Percentiles rank a stretch among this genome's conserved stretches.
These are phyloP conservation scores for Trichothecium roseum DNA, from an alignment of 2,329 filamentous ascomycete genomes.

Conservation along the genomic window DNA sequence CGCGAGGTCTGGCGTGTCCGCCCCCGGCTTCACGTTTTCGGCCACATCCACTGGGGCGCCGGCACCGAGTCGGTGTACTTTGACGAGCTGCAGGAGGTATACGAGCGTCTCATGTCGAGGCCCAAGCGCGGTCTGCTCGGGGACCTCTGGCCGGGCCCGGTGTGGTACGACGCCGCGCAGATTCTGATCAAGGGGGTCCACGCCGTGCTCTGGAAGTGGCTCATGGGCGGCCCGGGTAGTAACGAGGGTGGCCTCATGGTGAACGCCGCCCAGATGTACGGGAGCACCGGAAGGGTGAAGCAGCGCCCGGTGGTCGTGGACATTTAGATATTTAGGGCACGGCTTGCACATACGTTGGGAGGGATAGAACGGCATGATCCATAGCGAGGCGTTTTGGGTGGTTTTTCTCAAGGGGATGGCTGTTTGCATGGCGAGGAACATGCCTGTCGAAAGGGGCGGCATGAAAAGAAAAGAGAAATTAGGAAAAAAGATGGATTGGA, in stretches of 20 bases:
- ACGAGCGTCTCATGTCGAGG: conserved; percentile 52
- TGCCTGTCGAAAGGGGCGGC: too few relatives aligned
- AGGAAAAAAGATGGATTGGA: too few relatives aligned
- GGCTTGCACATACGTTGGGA: too few relatives aligned
- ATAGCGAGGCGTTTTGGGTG: too few relatives aligned
- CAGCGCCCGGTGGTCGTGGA: conserved; percentile 27
- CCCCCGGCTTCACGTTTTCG: conserved; percentile 72
- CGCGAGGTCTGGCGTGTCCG: conserved; percentile 64
- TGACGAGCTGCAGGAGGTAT: conserved; percentile 61
- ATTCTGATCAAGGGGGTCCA: conserved; percentile 34
- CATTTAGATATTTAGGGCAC: too few relatives aligned
- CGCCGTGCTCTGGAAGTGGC: conserved; percentile 43
- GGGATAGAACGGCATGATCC: too few relatives aligned
- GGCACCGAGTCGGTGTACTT: conserved; percentile 63
- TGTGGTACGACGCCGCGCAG: conserved; percentile 35
- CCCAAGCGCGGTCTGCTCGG: conserved; percentile 29
- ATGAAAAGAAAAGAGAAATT: too few relatives aligned
- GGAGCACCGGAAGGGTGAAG: conserved; percentile 37
- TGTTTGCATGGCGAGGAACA: too few relatives aligned
- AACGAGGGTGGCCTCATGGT: conserved; percentile 42
- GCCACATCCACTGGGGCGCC: conserved; percentile 70
- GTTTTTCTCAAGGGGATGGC: too few relatives aligned
- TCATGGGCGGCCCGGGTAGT: conserved; percentile 41
- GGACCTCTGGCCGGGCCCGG: conserved; percentile 33
- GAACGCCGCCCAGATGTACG: conserved; percentile 47